phyloP scores from a whole-genome alignment of 73 alveolate genomes.

The Symbiodinium natans region DNA sequence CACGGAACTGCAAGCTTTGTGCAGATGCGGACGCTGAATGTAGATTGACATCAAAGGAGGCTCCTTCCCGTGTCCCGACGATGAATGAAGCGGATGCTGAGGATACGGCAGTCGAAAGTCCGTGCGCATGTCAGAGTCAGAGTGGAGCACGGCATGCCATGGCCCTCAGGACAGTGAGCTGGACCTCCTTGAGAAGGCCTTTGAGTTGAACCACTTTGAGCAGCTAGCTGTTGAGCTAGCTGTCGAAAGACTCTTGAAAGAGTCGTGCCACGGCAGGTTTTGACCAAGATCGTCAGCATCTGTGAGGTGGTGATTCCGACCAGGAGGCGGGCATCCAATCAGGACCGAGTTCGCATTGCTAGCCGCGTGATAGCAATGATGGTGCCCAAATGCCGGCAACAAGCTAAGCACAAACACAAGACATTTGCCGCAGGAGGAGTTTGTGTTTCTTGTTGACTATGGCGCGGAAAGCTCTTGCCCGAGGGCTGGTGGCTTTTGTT shows the following conservation, averaged over 20 bases:
- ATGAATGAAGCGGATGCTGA: background rate
- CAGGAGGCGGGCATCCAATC: conserved; percentile 27
- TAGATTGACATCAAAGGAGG: too few species aligned
- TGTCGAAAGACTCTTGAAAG: background rate
- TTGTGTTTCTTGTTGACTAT: background rate
- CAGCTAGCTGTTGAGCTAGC: too few species aligned
- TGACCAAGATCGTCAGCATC: conserved; percentile 62
- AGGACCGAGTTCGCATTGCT: too few species aligned
- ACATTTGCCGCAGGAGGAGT: background rate
- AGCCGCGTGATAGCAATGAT: too few species aligned
- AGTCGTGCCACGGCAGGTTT: conserved; percentile 10
- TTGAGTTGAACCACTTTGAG: background rate
- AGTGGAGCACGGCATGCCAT: too few species aligned
- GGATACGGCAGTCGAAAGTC: too few species aligned
- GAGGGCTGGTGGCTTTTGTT: background rate
- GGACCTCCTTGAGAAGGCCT: conserved; percentile 8
- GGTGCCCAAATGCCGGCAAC: too few species aligned
- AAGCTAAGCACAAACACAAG: too few species aligned
- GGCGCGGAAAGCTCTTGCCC: background rate
- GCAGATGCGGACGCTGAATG: too few species aligned
- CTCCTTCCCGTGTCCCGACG: background rate
- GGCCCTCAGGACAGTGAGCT: conserved; percentile 12
- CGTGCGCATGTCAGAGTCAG: too few species aligned
- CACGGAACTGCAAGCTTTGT: background rate
- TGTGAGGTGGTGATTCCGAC: conserved; percentile 33